Conservation (phyloP, 2,329 filamentous ascomycete species). For the Cryphonectria carpinicola region DNA sequence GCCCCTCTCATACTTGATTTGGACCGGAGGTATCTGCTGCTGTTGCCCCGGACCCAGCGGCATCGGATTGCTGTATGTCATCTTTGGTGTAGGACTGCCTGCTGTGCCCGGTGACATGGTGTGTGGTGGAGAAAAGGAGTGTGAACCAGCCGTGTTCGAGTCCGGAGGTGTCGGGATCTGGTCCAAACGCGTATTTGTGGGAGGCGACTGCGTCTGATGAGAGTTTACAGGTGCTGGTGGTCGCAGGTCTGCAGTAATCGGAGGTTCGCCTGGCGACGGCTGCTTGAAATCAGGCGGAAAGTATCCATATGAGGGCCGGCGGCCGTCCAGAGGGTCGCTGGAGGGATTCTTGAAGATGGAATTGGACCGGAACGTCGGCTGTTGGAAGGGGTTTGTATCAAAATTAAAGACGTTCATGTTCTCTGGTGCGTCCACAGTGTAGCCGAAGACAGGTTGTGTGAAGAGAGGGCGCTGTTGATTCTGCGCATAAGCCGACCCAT, state of each 20-base stretch:
- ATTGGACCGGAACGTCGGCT: slow-evolving; percentile 65
- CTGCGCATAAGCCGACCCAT: slow-evolving; percentile 30
- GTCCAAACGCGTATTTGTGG: slow-evolving; percentile 22
- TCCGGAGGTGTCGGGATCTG: slow-evolving; percentile 50
- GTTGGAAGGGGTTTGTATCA: slow-evolving; percentile 47
- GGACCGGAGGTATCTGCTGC: slow-evolving; percentile 24
- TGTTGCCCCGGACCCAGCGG: slow-evolving; percentile 25
- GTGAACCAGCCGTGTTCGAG: slow-evolving; percentile 39
- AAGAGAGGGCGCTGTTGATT: slow-evolving; percentile 44
- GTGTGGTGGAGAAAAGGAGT: slow-evolving; percentile 44
- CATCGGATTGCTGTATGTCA: slow-evolving; percentile 36
- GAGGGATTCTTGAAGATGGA: slow-evolving; percentile 67
- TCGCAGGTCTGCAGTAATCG: slow-evolving; percentile 42
- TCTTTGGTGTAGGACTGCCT: slow-evolving; percentile 41
- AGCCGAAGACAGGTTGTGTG: slow-evolving; percentile 60
- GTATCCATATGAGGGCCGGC: slow-evolving; percentile 54
- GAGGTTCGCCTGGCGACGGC: slow-evolving; percentile 35
- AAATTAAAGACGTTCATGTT: slow-evolving; percentile 53
- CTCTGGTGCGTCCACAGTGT: slow-evolving; percentile 61
- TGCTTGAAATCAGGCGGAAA: slow-evolving; percentile 61
- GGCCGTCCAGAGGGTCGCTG: slow-evolving; percentile 55
- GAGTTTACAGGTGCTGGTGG: slow-evolving; percentile 38
- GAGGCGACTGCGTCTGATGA: slow-evolving; percentile 30
- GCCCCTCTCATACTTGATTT: slow-evolving; percentile 33
- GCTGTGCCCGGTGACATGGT: slow-evolving; percentile 32